phyloP scores from a whole-genome alignment of 1,139 yeast species.

The Yarrowia galli region DNA sequence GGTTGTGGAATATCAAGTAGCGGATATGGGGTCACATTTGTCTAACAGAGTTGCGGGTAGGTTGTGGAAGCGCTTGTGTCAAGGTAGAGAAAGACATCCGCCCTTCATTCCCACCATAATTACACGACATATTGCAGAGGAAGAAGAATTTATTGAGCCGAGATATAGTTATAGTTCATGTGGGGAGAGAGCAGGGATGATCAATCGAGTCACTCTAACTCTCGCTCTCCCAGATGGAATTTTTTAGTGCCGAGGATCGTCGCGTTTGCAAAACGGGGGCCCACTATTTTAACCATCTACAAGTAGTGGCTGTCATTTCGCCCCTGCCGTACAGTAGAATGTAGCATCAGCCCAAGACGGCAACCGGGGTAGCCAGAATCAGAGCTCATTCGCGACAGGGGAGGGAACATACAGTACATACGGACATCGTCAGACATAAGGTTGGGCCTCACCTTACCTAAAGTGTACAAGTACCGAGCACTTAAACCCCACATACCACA shows the following conservation, averaged over 20 bases:
- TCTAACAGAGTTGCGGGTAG: conserved; percentile 6
- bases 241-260: background rate
- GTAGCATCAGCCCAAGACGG: background rate
- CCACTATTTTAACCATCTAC: background rate
- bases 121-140: too few species aligned
- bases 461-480: background rate
- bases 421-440: conserved; percentile 2
- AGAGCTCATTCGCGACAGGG: background rate
- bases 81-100: too few species aligned
- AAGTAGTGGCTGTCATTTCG: too few species aligned
- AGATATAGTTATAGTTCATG: conserved; percentile 9
- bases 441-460: background rate
- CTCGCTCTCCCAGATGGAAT: background rate
- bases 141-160: background rate
- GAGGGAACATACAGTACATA: too few species aligned
- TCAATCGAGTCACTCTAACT: background rate
- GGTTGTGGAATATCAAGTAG: background rate
- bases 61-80: too few species aligned
- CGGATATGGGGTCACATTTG: background rate
- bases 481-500: background rate
- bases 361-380: background rate
- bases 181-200: background rate
- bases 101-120: too few species aligned
- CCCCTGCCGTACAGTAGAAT: background rate
- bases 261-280: background rate